Conservation (phyloP, 352 stramenopile genomes). For the Pythium sp. region DNA sequence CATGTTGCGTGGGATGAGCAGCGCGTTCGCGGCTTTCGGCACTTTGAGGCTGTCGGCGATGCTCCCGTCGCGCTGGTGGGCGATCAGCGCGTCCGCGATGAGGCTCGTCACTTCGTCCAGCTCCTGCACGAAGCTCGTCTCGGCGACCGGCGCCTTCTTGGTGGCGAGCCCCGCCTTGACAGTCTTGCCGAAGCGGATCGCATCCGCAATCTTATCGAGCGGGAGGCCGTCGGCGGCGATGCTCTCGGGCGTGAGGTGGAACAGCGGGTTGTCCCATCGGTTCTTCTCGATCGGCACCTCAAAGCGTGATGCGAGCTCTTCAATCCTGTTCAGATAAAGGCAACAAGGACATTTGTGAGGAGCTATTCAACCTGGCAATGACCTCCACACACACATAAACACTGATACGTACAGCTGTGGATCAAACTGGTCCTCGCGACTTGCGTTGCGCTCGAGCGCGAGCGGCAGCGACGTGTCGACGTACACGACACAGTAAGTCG, state of each 20-base stretch:
- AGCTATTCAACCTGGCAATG: neutral
- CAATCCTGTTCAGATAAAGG: slow-evolving; percentile 38
- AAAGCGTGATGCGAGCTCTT: slow-evolving; percentile 85
- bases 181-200: slow-evolving; percentile 57
- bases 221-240: slow-evolving; percentile 36
- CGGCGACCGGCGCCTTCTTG: slow-evolving; percentile 45
- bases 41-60: slow-evolving; percentile 50
- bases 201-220: slow-evolving; percentile 51
- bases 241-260: slow-evolving; percentile 53
- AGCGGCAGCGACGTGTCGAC: slow-evolving; percentile 66
- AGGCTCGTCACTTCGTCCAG: slow-evolving; percentile 53
- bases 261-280: slow-evolving; percentile 91
- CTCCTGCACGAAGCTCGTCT: slow-evolving; percentile 74
- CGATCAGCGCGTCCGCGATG: slow-evolving; percentile 61
- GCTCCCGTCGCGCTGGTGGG: slow-evolving; percentile 58
- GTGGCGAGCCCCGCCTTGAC: slow-evolving; percentile 72
- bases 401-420: slow-evolving; percentile 39
- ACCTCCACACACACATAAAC: neutral
- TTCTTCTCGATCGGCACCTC: slow-evolving; percentile 92
- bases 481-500: slow-evolving; percentile 89
- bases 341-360: no score
- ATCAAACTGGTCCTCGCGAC: slow-evolving; percentile 35
- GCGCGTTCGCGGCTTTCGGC: slow-evolving; percentile 23
- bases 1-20: slow-evolving; percentile 51
- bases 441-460: slow-evolving; percentile 55